Base-by-base conservation (phyloP, 164 flowering plant species). In the Warburgia ugandensis region DNA sequence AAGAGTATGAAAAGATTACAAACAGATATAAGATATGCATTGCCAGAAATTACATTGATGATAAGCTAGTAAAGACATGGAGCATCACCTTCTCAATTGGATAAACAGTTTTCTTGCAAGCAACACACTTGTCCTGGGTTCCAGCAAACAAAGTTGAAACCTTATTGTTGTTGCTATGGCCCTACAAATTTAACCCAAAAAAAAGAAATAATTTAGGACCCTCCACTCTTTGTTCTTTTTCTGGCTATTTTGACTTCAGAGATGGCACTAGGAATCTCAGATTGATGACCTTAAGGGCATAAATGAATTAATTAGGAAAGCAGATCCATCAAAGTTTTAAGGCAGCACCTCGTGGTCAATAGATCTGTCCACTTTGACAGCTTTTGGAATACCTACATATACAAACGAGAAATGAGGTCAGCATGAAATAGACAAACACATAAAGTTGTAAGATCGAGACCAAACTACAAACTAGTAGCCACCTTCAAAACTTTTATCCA, bases 401-500 rank as follows among this genome's bases (percentile, higher is more conserved):
- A 28, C 35, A 29, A 22, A 16, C 5, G 8, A 26, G 12, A 33
- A 4, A 41, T 43, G 13, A 47, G 27, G 19, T n/a, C 46, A 20
- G 47, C 10, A 47, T 13, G 22, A 25, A 45, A 19, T 23, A 50
- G 35, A 20, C 5, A 7, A n/a, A 45, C 4, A 32, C 35, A 2
- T 17, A 44, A 14, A 22, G 12, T 12, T 32, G 29, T 20, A 44
- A 17, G 22, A 11, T 17, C 12, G 6, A 33, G 14, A 29, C 12
- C 6, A 29, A 19, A 17, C 30, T 4, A 45, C 6, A 20, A 45
- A 43, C 22, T 26, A 27, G 26, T 17, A 56, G 31, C n/a, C 26
- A 90, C 97, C 83, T 78, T 90, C 96, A 54, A 90, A 90, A 58
- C 96, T 86, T 71, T 83, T 90, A 48, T 84, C 83, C 71, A 86